Percentiles rank a stretch among this genome's conserved stretches.
Evolutionary conservation across 352 stramenopile genomes (phyloP).

Genomic region (Blastocystis sp.): DNA sequence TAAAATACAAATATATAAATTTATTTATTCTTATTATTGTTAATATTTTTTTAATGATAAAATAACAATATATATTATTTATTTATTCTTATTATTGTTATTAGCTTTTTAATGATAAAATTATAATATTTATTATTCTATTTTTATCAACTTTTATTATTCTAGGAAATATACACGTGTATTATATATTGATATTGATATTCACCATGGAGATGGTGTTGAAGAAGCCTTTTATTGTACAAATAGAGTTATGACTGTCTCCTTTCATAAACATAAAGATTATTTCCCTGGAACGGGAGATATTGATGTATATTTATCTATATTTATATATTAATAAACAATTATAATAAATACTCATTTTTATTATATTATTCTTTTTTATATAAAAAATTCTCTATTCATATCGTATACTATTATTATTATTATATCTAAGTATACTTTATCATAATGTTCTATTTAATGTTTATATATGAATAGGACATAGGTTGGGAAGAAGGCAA

Average conservation of each 20-base stretch:
- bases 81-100: too few relatives aligned
- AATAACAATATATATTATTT: too few relatives aligned
- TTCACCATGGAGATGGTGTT: conserved; percentile 93
- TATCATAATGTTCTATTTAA: conserved; percentile 23
- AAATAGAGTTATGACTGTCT: conserved; percentile 87
- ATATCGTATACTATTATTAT: conserved; percentile 33
- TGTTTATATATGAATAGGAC: conserved; percentile 48
- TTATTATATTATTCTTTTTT: conserved; percentile 23
- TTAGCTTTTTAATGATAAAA: not conserved
- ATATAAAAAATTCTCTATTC: conserved; percentile 10
- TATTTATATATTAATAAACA: too few relatives aligned
- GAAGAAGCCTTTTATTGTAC: conserved; percentile 99
- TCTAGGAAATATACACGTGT: conserved; percentile 64
- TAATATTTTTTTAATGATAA: too few relatives aligned
- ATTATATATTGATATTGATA: conserved; percentile 98
- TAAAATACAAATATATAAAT: too few relatives aligned
- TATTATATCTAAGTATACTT: too few relatives aligned
- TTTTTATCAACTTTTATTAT: conserved; percentile 42
- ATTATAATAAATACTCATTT: conserved; percentile 16
- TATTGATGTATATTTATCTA: conserved; percentile 32
- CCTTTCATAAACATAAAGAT: conserved; percentile 97
- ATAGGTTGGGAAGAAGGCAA: conserved; percentile 68
- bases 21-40: too few relatives aligned
- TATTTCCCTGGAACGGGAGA: conserved; percentile 84
- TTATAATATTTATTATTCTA: too few relatives aligned